Evolutionary conservation across 208 protist species (phyloP).

Genomic region (Vickermania ingenoplastis): DNA sequence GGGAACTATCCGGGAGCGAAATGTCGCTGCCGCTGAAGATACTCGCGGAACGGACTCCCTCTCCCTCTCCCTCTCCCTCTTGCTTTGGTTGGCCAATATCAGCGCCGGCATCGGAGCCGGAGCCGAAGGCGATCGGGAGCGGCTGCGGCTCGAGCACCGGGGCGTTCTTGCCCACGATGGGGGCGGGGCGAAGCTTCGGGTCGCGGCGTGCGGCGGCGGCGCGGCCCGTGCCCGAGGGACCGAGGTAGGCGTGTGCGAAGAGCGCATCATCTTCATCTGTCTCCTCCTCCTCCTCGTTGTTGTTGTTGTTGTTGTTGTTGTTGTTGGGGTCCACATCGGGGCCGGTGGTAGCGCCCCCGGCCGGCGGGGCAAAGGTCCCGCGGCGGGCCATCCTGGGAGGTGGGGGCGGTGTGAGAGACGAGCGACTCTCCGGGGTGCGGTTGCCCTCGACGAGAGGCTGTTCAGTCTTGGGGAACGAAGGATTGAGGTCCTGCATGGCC

Average conservation of each 20-base stretch:
- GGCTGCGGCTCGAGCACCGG: neutral
- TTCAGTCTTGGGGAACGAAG: too few species aligned
- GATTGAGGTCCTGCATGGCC: too few species aligned
- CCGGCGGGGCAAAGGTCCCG: neutral
- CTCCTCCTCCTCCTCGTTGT: neutral
- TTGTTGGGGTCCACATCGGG: neutral
- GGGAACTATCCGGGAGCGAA: neutral
- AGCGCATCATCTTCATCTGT: neutral
- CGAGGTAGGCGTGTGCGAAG: neutral
- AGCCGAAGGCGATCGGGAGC: neutral
- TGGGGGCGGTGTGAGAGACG: too few species aligned
- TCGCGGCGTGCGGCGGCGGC: neutral
- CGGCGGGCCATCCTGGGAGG: neutral
- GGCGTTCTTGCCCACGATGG: neutral
- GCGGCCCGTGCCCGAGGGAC: neutral
- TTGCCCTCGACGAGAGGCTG: too few species aligned
- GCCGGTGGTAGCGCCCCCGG: too few species aligned
- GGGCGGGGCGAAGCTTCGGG: neutral
- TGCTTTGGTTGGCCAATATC: too few species aligned
- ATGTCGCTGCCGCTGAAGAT: too few species aligned
- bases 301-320: neutral
- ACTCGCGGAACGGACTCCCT: too few species aligned
- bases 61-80: too few species aligned
- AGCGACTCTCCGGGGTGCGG: too few species aligned
- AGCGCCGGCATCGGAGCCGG: neutral